A percentile compares a stretch with the other conserved stretches of the same genome.
Conservation (phyloP, 345 rosid genomes). For the Passiflora organensis region DNA sequence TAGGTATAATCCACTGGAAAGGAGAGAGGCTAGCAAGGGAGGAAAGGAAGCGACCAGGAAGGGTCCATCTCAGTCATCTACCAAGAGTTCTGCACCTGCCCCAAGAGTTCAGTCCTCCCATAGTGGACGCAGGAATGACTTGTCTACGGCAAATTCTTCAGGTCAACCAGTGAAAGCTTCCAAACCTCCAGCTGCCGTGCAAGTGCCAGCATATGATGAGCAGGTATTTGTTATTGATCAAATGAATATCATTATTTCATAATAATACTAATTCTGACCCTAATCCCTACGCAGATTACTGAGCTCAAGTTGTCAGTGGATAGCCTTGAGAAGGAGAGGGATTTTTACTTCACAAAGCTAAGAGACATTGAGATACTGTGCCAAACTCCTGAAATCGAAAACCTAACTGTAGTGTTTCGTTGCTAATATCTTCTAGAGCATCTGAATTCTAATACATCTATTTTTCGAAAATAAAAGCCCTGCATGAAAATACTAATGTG, state of each 20-base stretch:
- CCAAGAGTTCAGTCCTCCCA: constrained; percentile 57
- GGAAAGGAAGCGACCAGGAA: constrained; percentile 83
- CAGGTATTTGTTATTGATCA: constrained; percentile 42
- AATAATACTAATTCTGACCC: constrained; percentile 8
- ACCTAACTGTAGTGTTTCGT: constrained; percentile 45
- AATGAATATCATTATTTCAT: background rate
- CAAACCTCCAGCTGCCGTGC: constrained; percentile 42
- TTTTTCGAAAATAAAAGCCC: background rate
- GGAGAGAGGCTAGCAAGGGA: constrained; percentile 87
- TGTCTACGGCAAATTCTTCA: constrained; percentile 37
- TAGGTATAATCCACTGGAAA: constrained; percentile 84
- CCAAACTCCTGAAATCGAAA: constrained; percentile 60
- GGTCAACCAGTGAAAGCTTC: constrained; percentile 48
- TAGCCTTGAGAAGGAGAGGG: constrained; percentile 95
- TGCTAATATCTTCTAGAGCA: background rate
- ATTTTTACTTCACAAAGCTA: constrained; percentile 81
- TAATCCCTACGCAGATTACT: constrained; percentile 53
- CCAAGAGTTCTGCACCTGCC: constrained; percentile 51
- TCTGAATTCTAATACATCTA: background rate
- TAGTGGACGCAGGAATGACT: constrained; percentile 49
- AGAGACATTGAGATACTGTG: constrained; percentile 90
- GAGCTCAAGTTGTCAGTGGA: constrained; percentile 89
- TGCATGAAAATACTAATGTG: background rate
- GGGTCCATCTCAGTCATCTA: constrained; percentile 55
- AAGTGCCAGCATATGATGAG: constrained; percentile 66